Percentiles rank a stretch among this genome's conserved stretches.
Conservation (phyloP, 441 rosid species). For the Syzygium syzygioides region DNA sequence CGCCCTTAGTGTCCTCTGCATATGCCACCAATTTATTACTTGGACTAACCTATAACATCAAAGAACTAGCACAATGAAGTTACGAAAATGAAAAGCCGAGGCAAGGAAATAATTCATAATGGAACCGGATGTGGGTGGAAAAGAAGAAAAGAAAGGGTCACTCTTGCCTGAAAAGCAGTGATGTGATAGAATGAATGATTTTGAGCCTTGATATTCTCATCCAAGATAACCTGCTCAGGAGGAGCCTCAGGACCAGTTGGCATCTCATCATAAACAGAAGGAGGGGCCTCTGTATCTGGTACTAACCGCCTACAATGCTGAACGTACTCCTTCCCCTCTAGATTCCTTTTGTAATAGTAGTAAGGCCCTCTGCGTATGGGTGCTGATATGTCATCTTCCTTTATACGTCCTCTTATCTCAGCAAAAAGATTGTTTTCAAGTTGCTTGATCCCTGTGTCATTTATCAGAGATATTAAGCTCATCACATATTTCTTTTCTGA, state of each 20-base stretch:
- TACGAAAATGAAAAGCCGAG: not conserved
- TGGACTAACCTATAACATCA: slow-evolving; percentile 49
- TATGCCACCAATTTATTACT: slow-evolving; percentile 73
- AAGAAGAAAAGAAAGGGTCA: not conserved
- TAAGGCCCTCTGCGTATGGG: slow-evolving; percentile 63
- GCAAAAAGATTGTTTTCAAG: slow-evolving; percentile 56
- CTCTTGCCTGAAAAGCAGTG: slow-evolving; percentile 54
- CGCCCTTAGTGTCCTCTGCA: slow-evolving; percentile 84
- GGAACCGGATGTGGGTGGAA: not conserved
- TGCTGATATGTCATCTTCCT: slow-evolving; percentile 81
- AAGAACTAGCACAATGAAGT: not conserved
- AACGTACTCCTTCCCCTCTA: slow-evolving; percentile 81
- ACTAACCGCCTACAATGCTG: slow-evolving; percentile 59
- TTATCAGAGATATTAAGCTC: not conserved
- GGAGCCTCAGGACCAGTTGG: slow-evolving; percentile 65
- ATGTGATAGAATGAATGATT: slow-evolving; percentile 48
- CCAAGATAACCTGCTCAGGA: slow-evolving; percentile 75
- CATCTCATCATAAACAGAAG: slow-evolving; percentile 71
- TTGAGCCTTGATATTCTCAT: slow-evolving; percentile 75
- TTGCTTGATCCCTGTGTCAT: slow-evolving; percentile 45
- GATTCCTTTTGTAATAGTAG: slow-evolving; percentile 59
- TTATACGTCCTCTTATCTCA: slow-evolving; percentile 73
- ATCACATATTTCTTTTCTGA: not conserved
- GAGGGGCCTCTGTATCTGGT: slow-evolving; percentile 26
- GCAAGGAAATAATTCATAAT: not conserved